Evolutionary conservation across 225 moss, liverwort and hornwort genomes (phyloP).

Genomic region (Ulota crispa): DNA sequence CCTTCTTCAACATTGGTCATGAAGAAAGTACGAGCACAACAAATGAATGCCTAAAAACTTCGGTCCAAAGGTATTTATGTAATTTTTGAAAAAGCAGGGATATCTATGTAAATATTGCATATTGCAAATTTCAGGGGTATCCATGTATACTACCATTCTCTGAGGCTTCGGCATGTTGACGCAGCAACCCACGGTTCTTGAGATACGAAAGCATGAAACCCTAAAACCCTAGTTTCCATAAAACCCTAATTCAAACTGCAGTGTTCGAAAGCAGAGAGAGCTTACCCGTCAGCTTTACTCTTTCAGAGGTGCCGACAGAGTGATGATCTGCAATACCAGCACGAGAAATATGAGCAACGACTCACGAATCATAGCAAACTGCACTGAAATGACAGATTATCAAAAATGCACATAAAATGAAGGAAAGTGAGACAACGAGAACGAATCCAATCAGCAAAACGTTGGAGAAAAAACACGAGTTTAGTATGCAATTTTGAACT

Average conservation of each 20-base stretch:
- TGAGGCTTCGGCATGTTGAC: not conserved
- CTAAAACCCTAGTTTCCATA: not conserved
- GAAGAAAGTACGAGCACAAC: too few relatives aligned
- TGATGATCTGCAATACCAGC: slow-evolving; percentile 38
- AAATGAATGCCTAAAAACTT: too few relatives aligned
- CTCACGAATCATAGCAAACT: not conserved
- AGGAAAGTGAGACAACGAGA: not conserved
- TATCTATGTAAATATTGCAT: too few relatives aligned
- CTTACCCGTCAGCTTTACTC: slow-evolving; percentile 44
- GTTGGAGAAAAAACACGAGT: not conserved
- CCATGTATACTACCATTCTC: not conserved
- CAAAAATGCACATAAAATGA: not conserved
- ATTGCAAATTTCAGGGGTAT: too few relatives aligned
- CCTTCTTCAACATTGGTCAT: too few relatives aligned
- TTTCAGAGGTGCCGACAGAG: slow-evolving; percentile 33
- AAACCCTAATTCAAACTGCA: not conserved
- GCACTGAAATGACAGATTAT: not conserved
- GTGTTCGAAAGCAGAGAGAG: not conserved
- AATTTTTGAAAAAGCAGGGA: too few relatives aligned
- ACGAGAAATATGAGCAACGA: not conserved
- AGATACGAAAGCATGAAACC: not conserved
- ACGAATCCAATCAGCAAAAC: not conserved
- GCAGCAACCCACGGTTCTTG: not conserved
- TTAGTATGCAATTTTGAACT: not conserved
- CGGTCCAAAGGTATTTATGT: too few relatives aligned